These are phyloP conservation scores for Berkeleyomyces rouxiae DNA, from an alignment of 2,329 filamentous ascomycete species.

Conservation along the genomic window DNA sequence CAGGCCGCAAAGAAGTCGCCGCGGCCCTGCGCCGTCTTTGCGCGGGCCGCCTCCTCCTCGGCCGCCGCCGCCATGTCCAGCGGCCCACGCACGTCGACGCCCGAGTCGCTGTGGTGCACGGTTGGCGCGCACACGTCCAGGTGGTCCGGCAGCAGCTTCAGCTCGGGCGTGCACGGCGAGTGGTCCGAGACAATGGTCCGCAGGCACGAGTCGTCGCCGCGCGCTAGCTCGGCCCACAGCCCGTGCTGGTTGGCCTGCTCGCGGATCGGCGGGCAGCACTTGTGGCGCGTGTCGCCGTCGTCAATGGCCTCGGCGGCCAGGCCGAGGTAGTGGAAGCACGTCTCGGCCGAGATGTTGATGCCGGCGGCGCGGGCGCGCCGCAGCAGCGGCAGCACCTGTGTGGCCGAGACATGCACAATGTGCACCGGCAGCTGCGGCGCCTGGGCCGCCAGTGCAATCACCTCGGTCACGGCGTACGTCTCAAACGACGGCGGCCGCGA, in stretches of 20 bases:
- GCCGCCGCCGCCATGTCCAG: constrained; percentile 18
- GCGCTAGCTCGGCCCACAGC: constrained; percentile 68
- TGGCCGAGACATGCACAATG: constrained; percentile 86
- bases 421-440: constrained; percentile 75
- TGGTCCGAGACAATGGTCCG: constrained; percentile 88
- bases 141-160: constrained; percentile 68
- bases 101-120: constrained; percentile 36
- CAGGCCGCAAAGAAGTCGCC: constrained; percentile 94
- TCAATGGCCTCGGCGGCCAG: constrained; percentile 67
- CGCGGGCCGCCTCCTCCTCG: constrained; percentile 18
- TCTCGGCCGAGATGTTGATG: constrained; percentile 80
- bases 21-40: constrained; percentile 13
- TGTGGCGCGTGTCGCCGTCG: constrained; percentile 78
- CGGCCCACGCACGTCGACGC: constrained; percentile 31
- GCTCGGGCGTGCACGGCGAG: constrained; percentile 84
- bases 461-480: constrained; percentile 76
- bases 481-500: constrained; percentile 83
- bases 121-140: constrained; percentile 18
- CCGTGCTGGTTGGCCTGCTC: constrained; percentile 64
- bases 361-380: constrained; percentile 54
- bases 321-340: constrained; percentile 87
- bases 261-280: constrained; percentile 88
- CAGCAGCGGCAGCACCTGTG: constrained; percentile 69
- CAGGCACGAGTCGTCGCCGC: constrained; percentile 55
- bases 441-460: constrained; percentile 61